Evolutionary conservation across 129 eudicot species (phyloP), one percentile per base, ranked within the genome.

Genomic region (Ambrosia trifida): DNA sequence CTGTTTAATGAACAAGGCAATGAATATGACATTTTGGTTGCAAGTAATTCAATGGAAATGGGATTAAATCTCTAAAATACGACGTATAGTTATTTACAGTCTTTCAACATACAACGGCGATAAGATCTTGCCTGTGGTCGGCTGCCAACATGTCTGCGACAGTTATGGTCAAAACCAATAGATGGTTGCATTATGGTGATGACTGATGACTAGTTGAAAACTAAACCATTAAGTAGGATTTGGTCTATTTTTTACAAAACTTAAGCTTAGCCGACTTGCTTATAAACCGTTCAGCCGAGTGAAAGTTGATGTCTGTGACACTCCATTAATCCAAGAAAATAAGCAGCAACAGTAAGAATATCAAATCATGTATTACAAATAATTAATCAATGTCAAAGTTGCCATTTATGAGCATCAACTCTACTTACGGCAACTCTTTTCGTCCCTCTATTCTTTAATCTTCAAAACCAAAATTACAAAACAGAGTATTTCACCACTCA

Each of bases 361-460:
- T 54, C 61, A 54, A 53, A 54, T 54, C 32, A 54, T 54, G 61
- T 18, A 74, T 30, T 70, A 81, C 79, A 78, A 64, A 38, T 65
- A 66, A 81, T 41, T 36, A 41, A 69, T 45, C 28, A 50, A 73
- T 72, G 62, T 73, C 53, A 73, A 58, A 58, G 63, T 74, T 66
- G 91, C 87, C 95, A 80, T 73, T 83, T 81, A 83, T 81, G 82
- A 85, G 81, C 80, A 79, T 76, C 68, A 70, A 77, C 66, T 50
- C 70, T 68, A 66, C 72, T 13, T 66, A 67, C 9, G 68, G 69
- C 75, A 33, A 58, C 38, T 45, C 31, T 61, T 71, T 66, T 51
- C 50, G 54, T 52, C 24, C 13, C 17, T 38, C 51, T 30, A 63
- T 33, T 33, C 46, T 38, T 49, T 62, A 35, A 28, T 62, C 53